These are phyloP conservation scores for Trichoderma oligosporum DNA, from an alignment of 2,329 filamentous ascomycete genomes.

Conservation along the genomic window DNA sequence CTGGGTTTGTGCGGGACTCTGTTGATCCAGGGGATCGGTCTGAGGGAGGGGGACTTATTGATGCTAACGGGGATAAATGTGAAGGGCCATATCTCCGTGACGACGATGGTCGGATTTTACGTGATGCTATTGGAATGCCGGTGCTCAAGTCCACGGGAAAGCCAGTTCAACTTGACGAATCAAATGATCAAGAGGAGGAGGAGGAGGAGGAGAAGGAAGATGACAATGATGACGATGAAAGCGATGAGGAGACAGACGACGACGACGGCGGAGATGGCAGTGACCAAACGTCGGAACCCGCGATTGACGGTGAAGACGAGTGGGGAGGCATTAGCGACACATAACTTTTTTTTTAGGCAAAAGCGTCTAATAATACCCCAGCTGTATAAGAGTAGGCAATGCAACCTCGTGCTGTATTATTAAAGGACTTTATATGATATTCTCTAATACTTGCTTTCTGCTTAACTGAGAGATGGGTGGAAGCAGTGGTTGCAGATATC, in stretches of 20 bases:
- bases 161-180: slow-evolving; percentile 27
- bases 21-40: not conserved
- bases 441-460: too few species aligned
- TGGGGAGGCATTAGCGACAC: slow-evolving; percentile 19
- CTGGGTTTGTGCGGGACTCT: slow-evolving; percentile 61
- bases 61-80: slow-evolving; percentile 18
- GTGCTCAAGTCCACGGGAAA: slow-evolving; percentile 36
- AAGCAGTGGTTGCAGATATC: too few species aligned
- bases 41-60: not conserved
- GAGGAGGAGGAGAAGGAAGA: slow-evolving; percentile 23
- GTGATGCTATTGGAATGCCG: slow-evolving; percentile 39
- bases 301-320: slow-evolving; percentile 15
- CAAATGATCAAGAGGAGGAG: slow-evolving; percentile 28
- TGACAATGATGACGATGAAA: slow-evolving; percentile 23
- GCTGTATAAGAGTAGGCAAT: not conserved
- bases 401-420: too few species aligned
- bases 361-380: not conserved
- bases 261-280: not conserved
- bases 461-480: too few species aligned
- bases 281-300: not conserved
- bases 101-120: slow-evolving; percentile 50
- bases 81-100: slow-evolving; percentile 54
- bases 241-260: too few species aligned
- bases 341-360: not conserved
- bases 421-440: too few species aligned